Conservation (phyloP, 1,284 basidiomycete species). For the Chiua sp. region DNA sequence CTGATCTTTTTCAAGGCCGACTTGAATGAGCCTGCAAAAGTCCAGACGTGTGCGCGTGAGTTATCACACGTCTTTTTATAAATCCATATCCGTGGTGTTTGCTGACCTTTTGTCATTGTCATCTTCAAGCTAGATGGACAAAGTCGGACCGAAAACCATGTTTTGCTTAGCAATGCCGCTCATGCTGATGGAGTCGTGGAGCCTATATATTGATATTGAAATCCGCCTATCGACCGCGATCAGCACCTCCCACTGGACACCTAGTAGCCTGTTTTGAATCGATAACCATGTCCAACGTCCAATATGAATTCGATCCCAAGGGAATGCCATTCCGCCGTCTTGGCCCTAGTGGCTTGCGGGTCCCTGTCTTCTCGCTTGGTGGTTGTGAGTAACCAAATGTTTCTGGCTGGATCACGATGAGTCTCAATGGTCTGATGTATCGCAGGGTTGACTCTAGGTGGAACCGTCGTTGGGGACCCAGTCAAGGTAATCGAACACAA, state of each 20-base stretch:
- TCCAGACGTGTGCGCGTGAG: background rate
- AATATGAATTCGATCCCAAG: conserved; percentile 59
- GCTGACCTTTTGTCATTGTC: background rate
- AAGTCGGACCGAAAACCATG: background rate
- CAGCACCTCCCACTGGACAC: background rate
- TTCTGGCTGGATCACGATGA: background rate
- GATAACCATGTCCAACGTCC: conserved; percentile 28
- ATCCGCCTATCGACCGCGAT: background rate
- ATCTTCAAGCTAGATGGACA: background rate
- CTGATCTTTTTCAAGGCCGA: background rate
- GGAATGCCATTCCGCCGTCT: conserved; percentile 78
- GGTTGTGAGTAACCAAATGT: conserved; percentile 69
- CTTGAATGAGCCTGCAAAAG: background rate
- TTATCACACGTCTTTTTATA: background rate
- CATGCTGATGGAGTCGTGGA: background rate
- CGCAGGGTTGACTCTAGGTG: conserved; percentile 52
- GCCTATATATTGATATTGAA: conserved; percentile 4
- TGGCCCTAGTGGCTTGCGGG: conserved; percentile 75
- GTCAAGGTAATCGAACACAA: conserved; percentile 47
- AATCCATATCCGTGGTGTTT: background rate
- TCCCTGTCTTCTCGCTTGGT: conserved; percentile 81
- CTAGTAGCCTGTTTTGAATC: background rate
- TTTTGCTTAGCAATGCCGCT: background rate
- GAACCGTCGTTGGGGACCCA: conserved; percentile 54
- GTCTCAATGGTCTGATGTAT: background rate